A percentile compares a stretch with the other conserved stretches of the same genome.
Conservation (phyloP, 73 alveolate genomes). For the Paramecium sexaurelia region DNA sequence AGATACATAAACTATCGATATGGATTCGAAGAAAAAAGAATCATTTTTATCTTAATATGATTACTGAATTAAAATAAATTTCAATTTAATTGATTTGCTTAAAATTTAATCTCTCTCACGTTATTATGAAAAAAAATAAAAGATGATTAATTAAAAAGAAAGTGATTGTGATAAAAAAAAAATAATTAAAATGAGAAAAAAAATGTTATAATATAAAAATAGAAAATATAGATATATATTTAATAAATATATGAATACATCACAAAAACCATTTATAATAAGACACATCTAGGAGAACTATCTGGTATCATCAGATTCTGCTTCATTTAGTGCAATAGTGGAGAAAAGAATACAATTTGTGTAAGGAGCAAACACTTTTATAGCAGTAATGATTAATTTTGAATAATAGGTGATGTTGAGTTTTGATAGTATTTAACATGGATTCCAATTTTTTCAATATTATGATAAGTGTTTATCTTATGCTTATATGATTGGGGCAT, state of each 20-base stretch:
- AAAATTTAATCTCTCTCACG: no score
- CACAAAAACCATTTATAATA: background rate
- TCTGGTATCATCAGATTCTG: background rate
- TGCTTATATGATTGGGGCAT: conserved; percentile 9
- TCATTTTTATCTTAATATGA: background rate
- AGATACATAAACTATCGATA: background rate
- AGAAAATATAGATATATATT: background rate
- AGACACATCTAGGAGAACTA: background rate
- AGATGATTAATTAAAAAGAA: no score
- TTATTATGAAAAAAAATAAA: no score
- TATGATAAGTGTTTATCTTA: background rate
- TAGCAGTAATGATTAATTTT: conserved; percentile 10
- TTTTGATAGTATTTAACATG: conserved; percentile 29
- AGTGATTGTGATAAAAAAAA: no score
- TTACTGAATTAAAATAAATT: background rate
- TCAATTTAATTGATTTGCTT: background rate
- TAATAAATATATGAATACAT: conserved; percentile 2
- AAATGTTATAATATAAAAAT: no score
- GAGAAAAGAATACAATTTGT: conserved; percentile 49
- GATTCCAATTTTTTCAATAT: background rate
- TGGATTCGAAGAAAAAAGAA: background rate
- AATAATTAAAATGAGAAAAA: no score
- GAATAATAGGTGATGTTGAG: conserved; percentile 41
- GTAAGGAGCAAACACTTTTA: conserved; percentile 47
- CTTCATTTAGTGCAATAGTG: background rate